Evolutionary conservation across 495 filamentous ascomycete genomes (phyloP), one percentile per base, ranked within the genome.

Genomic region (Penicillium paxilli): DNA sequence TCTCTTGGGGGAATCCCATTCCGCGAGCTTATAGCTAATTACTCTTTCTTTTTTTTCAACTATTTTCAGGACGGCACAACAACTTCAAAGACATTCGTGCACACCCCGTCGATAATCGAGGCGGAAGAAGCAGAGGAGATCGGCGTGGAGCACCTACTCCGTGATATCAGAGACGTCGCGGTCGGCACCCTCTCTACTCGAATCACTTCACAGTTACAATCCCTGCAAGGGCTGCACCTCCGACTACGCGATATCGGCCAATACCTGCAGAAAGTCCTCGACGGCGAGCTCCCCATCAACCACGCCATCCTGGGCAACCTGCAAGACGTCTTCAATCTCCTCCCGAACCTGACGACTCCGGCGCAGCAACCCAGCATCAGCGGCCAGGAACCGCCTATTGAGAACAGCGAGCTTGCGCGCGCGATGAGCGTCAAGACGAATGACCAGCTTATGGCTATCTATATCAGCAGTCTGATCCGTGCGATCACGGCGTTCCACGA

Each of bases 381-480:
- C 65, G 80, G 79, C 46, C 76, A 72, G 24, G 68, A 74, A 48
- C 54, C 61, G 54, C 73, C 74, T 49, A 77, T 81, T 44, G 84
- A 85, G 52, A 89, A 88, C 63, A 87, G 85, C 63, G 95, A 98
- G 67, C 78, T 98, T 50, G 87, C 90, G 11, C 81, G 92, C 37
- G 93, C 95, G 23, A 95, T 98, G 95, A 95, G 90, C 70, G 82
- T 96, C 71, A 98, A 98, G 86, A 97, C 95, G 54, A 98, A 98
- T 65, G 94, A 98, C 71, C 94, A 98, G 77, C 81, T 98, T 54
- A 96, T 98, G 86, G 84, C 92, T 33, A 98, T 98, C 67, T 98
- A 98, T 70, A 79, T 98, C 52, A 93, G 89, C 72, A 94, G 89
- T 73, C 76, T 98, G 76, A 97, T 98, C 74, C 84, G 94, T 35